phyloP scores from a whole-genome alignment of 2,329 filamentous ascomycete species.

The Pseudogymnoascus sp. region DNA sequence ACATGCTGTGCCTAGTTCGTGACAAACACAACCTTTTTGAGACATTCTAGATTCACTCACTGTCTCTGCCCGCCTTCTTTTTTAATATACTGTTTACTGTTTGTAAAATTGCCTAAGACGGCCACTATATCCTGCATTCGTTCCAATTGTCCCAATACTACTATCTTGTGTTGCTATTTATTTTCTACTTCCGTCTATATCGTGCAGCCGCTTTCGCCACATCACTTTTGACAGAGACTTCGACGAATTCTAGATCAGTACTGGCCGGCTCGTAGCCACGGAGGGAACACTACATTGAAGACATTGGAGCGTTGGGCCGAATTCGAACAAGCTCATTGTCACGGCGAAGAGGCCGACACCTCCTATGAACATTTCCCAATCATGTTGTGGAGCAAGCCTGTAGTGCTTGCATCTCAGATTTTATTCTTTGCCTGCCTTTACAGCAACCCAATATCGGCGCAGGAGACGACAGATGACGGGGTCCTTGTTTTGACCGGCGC shows the following conservation, averaged over 20 bases:
- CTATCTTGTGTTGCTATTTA: background rate
- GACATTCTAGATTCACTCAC: background rate
- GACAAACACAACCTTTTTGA: background rate
- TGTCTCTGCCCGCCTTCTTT: background rate
- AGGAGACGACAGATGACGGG: background rate
- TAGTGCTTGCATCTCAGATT: conserved; percentile 1
- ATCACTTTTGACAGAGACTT: background rate
- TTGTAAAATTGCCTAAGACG: background rate
- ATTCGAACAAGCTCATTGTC: background rate
- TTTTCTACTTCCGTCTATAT: background rate
- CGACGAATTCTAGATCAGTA: background rate
- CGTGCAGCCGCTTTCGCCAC: background rate
- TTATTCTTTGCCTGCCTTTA: background rate
- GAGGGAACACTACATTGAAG: background rate
- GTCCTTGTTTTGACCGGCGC: background rate
- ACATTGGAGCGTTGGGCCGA: background rate
- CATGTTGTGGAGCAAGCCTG: background rate
- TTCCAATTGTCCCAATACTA: background rate
- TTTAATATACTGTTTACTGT: background rate
- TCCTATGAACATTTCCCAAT: background rate
- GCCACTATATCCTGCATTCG: background rate
- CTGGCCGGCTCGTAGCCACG: background rate
- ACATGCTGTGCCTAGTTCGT: background rate
- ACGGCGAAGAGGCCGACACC: background rate
- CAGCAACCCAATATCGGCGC: background rate